Evolutionary conservation across 163 green algal species (phyloP), one percentile per base, ranked within the genome.

Genomic region (Prototheca wickerhamii): DNA sequence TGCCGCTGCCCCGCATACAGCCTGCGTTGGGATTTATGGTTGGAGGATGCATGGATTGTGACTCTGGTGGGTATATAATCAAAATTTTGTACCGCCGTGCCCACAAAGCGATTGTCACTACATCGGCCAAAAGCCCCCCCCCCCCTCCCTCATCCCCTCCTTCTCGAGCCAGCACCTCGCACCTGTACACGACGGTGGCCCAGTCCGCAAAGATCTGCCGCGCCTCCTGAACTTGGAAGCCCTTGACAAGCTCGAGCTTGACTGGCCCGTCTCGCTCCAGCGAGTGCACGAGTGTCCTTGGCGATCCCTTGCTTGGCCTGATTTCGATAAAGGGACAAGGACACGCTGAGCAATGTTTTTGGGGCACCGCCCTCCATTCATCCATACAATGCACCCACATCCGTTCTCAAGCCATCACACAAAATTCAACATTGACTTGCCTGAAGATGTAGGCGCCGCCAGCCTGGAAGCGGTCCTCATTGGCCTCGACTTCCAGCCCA

Each of bases 361-460:
- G 15, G 15, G 12, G n/a, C n/a, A n/a, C n/a, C n/a, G n/a, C n/a
- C n/a, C n/a, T n/a, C n/a, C n/a, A n/a, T n/a, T n/a, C n/a, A n/a
- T n/a, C n/a, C n/a, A n/a, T n/a, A n/a, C n/a, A n/a, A n/a, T n/a
- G n/a, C n/a, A n/a, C n/a, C n/a, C 40, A 10, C 40, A 15, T 49
- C 40, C 40, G 12, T 23, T 49, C 15, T 15, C 40, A 49, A 15
- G 10, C 12, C 40, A 10, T 49, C 12, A 49, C 10, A 49, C 40
- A 49, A 10, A 49, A 10, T 23, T 23, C 15, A 10, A 49, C 40
- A 49, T 49, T 15, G 15, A 30, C 42, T 4, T 60, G 75, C 35
- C 82, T 77, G 76, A 93, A 92, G 52, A 93, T 87, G 72, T 93
- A 93, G 0, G 86, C 86, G 25, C 86, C 84, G 5, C 64, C 77